Percentiles rank a stretch among this genome's conserved stretches.
These are phyloP conservation scores for Galerina sulciceps DNA, from an alignment of 768 basidiomycete genomes.

Conservation along the genomic window DNA sequence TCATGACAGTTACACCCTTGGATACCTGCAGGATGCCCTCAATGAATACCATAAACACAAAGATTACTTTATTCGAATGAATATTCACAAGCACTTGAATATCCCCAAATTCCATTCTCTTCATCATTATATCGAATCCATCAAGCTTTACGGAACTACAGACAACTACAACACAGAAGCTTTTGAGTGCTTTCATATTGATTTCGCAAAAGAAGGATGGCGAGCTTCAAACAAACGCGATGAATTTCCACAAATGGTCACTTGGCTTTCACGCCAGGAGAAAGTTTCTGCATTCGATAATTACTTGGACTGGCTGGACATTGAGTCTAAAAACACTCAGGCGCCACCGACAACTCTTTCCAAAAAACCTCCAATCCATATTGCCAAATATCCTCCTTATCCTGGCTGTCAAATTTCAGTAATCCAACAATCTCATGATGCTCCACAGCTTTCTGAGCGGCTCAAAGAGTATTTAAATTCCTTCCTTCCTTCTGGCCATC, in stretches of 20 bases:
- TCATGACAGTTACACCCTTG: conserved; percentile 26
- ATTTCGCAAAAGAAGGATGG: conserved; percentile 38
- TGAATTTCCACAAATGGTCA: conserved; percentile 39
- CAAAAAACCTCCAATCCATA: neutral
- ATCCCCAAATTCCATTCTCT: conserved; percentile 31
- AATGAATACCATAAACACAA: conserved; percentile 11
- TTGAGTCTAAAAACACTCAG: neutral
- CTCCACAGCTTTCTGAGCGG: conserved; percentile 26
- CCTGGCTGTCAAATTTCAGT: conserved; percentile 14
- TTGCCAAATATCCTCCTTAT: conserved; percentile 5
- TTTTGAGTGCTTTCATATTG: conserved; percentile 40
- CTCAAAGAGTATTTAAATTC: conserved; percentile 28
- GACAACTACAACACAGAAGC: conserved; percentile 37
- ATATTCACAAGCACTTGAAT: conserved; percentile 33
- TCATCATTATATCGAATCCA: conserved; percentile 22
- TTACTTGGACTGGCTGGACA: neutral
- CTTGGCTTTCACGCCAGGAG: conserved; percentile 38
- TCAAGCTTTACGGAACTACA: conserved; percentile 29
- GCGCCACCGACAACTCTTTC: neutral
- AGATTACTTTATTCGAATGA: conserved; percentile 9
- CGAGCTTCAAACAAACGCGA: conserved; percentile 28
- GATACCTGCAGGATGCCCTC: conserved; percentile 10
- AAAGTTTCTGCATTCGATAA: conserved; percentile 20
- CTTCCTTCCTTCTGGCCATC: conserved; percentile 10
- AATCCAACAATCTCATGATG: conserved; percentile 10